Base-by-base conservation (phyloP, 140 eudicot genomes). In the Anethum foeniculum region DNA sequence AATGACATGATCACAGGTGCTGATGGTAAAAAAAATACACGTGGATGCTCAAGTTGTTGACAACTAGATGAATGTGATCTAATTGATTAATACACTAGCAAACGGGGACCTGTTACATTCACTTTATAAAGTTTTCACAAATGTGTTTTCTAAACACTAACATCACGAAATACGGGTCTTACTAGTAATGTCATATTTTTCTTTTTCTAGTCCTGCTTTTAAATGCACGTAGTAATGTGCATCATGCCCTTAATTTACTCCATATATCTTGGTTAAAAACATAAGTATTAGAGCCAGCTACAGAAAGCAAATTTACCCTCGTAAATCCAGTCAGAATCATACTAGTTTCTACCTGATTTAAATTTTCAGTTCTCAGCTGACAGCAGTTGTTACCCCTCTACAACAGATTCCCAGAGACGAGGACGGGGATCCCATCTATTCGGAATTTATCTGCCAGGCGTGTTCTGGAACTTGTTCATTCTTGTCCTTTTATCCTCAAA, bases 401-500 rank as follows among this genome's bases (percentile, higher is more conserved):
- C 81, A 80, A 77, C 86, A 96, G 93, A 80, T 96, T 77, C 99
- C 99, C 15, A 87, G 90, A 71, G 99, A 95, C 16, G 97, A 92
- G 25, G 97, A 95, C 65, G 97, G 99, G 28, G 98, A 91, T 80
- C 94, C 99, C 8, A 85, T 87, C 21, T 96, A 88, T 77, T 97
- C 93, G 85, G 99, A 96, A 80, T 90, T 96, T 79, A 88, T 96
- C 80, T 96, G 98, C 89, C 90, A 88, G 81, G 86, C 79, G 34
- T 96, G 98, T 80, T 86, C 99, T n/a, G 84, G 78, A 10, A 67
- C 77, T 56, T 93, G 90, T 60, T 91, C 92, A 48, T 93, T 96
- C 81, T 80, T 96, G 87, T 51, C 82, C 46, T 85, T 83, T 44
- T 96, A 93, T 85, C 92, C 97, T 32, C 83, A 90, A 83, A 82